A percentile compares a stretch with the other conserved stretches of the same genome.
Conservation (phyloP, 2,329 filamentous ascomycete species). For the Incumbomyces delicatus region DNA sequence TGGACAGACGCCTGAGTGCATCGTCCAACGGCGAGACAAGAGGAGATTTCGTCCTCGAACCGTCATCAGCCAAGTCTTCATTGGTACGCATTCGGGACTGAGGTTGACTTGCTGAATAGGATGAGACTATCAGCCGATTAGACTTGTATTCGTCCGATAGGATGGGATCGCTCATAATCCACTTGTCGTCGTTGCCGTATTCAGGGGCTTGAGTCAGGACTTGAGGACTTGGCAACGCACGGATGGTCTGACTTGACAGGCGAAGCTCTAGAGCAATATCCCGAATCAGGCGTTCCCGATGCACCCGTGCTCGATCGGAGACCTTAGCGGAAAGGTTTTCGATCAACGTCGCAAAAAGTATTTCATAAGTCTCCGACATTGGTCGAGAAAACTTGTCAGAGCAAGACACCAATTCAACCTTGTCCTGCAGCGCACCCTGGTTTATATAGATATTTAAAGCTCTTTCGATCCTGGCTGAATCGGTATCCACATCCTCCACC, state of each 20-base stretch:
- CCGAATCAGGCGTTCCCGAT: constrained; percentile 14
- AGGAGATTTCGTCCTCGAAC: no score
- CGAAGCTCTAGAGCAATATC: constrained; percentile 9
- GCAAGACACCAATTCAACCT: not conserved
- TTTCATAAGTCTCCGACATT: constrained; percentile 1
- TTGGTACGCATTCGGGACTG: not conserved
- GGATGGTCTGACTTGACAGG: constrained; percentile 8
- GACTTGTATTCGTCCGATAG: constrained; percentile 2
- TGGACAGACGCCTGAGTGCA: constrained; percentile 2
- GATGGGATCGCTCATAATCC: constrained; percentile 2
- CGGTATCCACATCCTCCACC: not conserved
- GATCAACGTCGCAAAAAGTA: constrained; percentile 6
- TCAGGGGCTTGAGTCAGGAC: not conserved
- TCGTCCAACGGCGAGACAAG: not conserved
- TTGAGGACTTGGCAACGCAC: no score
- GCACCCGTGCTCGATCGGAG: constrained; percentile 14
- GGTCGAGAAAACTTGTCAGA: not conserved
- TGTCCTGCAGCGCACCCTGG: not conserved
- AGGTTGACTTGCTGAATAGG: constrained; percentile 3
- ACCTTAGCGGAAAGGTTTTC: constrained; percentile 8
- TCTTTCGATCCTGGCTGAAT: not conserved
- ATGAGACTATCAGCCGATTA: not conserved
- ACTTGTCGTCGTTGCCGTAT: not conserved
- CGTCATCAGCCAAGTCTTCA: not conserved
- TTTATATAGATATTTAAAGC: not conserved